Evolutionary conservation across 495 filamentous ascomycete species (phyloP).

Genomic region (Xylaria acuta): DNA sequence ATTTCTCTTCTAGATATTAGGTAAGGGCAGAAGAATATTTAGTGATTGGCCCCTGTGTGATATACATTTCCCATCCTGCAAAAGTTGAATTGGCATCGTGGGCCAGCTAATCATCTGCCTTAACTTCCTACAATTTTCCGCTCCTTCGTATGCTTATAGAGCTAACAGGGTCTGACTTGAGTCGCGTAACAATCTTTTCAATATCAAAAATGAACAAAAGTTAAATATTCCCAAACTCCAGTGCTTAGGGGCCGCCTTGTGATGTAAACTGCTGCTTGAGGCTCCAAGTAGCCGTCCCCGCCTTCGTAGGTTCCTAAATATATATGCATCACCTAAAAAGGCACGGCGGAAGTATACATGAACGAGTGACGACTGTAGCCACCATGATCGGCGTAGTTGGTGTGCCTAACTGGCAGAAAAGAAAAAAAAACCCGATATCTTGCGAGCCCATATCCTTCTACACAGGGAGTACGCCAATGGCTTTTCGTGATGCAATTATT

Average conservation of each 20-base stretch:
- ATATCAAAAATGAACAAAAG: neutral
- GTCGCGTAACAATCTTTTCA: constrained; percentile 8
- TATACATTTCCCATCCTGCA: constrained; percentile 14
- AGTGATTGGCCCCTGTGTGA: neutral
- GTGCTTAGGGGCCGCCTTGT: neutral
- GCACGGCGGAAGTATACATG: neutral
- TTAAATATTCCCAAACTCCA: neutral
- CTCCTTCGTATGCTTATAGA: neutral
- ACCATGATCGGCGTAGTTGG: neutral
- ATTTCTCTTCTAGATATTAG: neutral
- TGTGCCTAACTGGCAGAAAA: neutral
- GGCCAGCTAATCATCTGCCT: constrained; percentile 11
- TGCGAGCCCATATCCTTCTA: constrained; percentile 20
- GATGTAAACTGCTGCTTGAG: neutral
- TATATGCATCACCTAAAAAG: neutral
- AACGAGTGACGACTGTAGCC: constrained; percentile 1
- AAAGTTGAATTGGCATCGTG: constrained; percentile 15
- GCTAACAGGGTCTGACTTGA: constrained; percentile 5
- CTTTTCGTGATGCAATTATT: constrained; percentile 14
- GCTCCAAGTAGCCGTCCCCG: neutral
- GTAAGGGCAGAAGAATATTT: neutral
- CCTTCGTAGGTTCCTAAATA: neutral
- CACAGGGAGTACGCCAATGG: constrained; percentile 4
- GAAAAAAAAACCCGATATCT: constrained; percentile 16
- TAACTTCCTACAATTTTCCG: neutral